A percentile compares a stretch with the other conserved stretches of the same genome.
Evolutionary conservation across 2,329 filamentous ascomycete species (phyloP).

Genomic region (Aspergillus cejpii): DNA sequence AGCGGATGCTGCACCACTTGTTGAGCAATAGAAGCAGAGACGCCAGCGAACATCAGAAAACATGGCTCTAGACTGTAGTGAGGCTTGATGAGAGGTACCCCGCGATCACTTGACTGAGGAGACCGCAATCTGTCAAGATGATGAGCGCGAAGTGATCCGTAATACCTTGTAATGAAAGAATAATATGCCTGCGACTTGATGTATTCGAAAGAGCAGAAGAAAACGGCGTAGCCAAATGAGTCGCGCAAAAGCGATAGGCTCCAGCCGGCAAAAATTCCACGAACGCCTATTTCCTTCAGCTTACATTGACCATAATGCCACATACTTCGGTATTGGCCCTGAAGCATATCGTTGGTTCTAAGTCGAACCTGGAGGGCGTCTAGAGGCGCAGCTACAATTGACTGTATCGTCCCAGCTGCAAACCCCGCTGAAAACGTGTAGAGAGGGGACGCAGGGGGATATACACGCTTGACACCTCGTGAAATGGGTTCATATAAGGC

Average conservation of each 20-base stretch:
- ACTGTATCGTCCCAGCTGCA: slow-evolving; percentile 54
- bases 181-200: slow-evolving; percentile 59
- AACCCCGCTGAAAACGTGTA: slow-evolving; percentile 55
- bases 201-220: slow-evolving; percentile 59
- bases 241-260: slow-evolving; percentile 55
- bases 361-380: slow-evolving; percentile 59
- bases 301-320: slow-evolving; percentile 58
- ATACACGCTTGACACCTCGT: slow-evolving; percentile 51
- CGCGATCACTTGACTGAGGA: slow-evolving; percentile 24
- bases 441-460: slow-evolving; percentile 50
- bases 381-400: slow-evolving; percentile 56
- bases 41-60: slow-evolving; percentile 55
- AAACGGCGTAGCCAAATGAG: slow-evolving; percentile 54
- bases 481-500: slow-evolving; percentile 52
- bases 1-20: slow-evolving; percentile 55
- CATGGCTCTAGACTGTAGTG: slow-evolving; percentile 58
- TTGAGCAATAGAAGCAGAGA: slow-evolving; percentile 53
- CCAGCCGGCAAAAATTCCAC: slow-evolving; percentile 59
- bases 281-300: slow-evolving; percentile 52
- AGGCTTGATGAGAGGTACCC: slow-evolving; percentile 48
- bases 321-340: slow-evolving; percentile 55
- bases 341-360: slow-evolving; percentile 53
- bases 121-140: slow-evolving; percentile 26
- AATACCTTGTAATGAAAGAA: slow-evolving; percentile 53
- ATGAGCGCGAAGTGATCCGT: slow-evolving; percentile 39